Evolutionary conservation across 139 green algal species (phyloP).

Genomic region (Eudorina sp.): DNA sequence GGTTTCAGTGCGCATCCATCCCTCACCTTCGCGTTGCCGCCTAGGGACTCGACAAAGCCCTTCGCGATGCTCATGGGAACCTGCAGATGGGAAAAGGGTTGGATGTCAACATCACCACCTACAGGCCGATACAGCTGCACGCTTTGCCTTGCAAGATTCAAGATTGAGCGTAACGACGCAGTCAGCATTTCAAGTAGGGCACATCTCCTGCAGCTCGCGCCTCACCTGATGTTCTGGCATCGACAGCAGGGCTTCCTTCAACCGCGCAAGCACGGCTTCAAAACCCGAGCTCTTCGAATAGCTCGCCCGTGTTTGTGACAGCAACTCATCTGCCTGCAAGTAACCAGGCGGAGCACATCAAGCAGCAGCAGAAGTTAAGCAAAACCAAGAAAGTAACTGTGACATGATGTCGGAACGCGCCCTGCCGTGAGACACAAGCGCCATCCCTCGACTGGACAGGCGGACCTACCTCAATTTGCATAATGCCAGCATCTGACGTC

Average conservation of each 20-base stretch:
- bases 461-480: slow-evolving; percentile 30
- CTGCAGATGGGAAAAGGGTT: slow-evolving; percentile 3
- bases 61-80: slow-evolving; percentile 36
- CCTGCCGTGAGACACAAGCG: no score
- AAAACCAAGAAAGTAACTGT: no score
- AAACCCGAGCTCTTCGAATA: slow-evolving; percentile 16
- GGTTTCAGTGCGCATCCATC: neutral
- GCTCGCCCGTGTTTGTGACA: slow-evolving; percentile 48
- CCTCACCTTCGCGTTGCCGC: neutral
- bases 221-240: slow-evolving; percentile 59
- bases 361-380: no score
- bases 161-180: no score
- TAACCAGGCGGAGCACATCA: no score
- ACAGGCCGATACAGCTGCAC: no score
- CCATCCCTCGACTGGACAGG: neutral
- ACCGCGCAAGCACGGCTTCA: slow-evolving; percentile 40
- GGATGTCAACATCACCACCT: no score
- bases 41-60: slow-evolving; percentile 52
- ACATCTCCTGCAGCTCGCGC: no score
- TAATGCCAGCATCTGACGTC: slow-evolving; percentile 14
- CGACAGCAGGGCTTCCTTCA: slow-evolving; percentile 49
- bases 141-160: no score
- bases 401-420: no score
- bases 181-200: no score
- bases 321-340: slow-evolving; percentile 60